Evolutionary conservation across 139 green algal species (phyloP).

Genomic region (Tetraselmis striata): DNA sequence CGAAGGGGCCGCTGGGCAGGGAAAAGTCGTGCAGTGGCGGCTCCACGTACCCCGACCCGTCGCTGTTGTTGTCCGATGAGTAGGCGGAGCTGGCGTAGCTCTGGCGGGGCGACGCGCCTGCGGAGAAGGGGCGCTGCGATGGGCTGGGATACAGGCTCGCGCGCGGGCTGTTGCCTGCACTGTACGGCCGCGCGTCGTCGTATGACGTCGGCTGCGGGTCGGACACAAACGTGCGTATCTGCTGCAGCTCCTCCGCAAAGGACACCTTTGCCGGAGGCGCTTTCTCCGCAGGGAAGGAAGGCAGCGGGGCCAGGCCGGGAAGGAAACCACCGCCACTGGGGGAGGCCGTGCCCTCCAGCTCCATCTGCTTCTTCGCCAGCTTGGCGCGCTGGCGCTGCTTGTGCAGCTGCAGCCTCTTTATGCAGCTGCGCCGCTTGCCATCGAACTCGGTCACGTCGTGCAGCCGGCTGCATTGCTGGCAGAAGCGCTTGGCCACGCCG

Average conservation of each 20-base stretch:
- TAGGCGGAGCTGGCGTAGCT: neutral
- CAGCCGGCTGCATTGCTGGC: constrained; percentile 16
- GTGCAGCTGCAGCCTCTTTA: constrained; percentile 8
- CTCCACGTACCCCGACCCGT: neutral
- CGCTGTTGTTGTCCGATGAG: neutral
- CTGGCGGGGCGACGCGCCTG: no score
- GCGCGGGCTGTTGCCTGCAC: neutral
- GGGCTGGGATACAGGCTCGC: neutral
- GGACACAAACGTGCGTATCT: neutral
- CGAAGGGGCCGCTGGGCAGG: neutral
- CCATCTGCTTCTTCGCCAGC: neutral
- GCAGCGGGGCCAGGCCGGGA: neutral
- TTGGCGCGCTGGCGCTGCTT: constrained; percentile 3
- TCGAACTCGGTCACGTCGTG: constrained; percentile 6
- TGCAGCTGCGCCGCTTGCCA: constrained; percentile 5
- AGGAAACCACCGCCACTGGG: neutral
- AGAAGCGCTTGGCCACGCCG: constrained; percentile 14
- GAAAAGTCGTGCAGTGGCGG: neutral
- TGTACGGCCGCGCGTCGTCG: neutral
- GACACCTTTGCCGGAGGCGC: neutral
- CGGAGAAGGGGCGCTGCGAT: neutral
- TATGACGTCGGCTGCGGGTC: neutral
- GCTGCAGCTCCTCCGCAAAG: neutral
- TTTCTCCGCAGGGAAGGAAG: neutral
- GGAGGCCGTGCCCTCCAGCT: neutral